phyloP scores from a whole-genome alignment of 768 basidiomycete species.

The Mycena metata region DNA sequence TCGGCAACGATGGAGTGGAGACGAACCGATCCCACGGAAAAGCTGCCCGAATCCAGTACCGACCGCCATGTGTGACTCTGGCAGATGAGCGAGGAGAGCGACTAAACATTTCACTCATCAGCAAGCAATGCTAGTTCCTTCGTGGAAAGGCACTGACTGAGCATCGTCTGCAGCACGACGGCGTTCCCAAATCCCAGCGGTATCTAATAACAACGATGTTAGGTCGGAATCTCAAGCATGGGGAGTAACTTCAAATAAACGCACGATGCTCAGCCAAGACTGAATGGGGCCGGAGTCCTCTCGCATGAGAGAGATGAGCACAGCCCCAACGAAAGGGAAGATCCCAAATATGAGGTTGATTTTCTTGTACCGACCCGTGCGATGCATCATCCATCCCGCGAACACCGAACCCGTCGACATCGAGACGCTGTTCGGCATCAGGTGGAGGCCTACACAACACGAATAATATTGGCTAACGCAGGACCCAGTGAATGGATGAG shows the following conservation, averaged over 20 bases:
- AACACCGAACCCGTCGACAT: conserved; percentile 75
- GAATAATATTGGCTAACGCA: background rate
- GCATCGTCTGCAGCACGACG: conserved; percentile 72
- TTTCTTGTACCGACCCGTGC: conserved; percentile 71
- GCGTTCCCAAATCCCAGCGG: conserved; percentile 77
- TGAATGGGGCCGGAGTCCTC: conserved; percentile 58
- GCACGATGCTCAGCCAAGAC: conserved; percentile 63
- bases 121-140: background rate
- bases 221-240: no score
- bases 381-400: conserved; percentile 78
- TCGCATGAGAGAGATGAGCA: conserved; percentile 58
- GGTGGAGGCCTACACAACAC: conserved; percentile 58
- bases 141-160: conserved; percentile 51
- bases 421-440: conserved; percentile 67
- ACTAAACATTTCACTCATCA: conserved; percentile 12
- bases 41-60: conserved; percentile 79
- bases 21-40: conserved; percentile 70
- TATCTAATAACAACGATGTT: conserved; percentile 51
- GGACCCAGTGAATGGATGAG: background rate
- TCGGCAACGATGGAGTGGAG: no score
- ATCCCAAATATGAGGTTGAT: conserved; percentile 74
- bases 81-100: conserved; percentile 64
- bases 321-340: conserved; percentile 68
- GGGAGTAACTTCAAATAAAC: background rate
- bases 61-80: conserved; percentile 76